Conservation (phyloP, 1,284 basidiomycete species). For the Lignosus rhinocerotis region DNA sequence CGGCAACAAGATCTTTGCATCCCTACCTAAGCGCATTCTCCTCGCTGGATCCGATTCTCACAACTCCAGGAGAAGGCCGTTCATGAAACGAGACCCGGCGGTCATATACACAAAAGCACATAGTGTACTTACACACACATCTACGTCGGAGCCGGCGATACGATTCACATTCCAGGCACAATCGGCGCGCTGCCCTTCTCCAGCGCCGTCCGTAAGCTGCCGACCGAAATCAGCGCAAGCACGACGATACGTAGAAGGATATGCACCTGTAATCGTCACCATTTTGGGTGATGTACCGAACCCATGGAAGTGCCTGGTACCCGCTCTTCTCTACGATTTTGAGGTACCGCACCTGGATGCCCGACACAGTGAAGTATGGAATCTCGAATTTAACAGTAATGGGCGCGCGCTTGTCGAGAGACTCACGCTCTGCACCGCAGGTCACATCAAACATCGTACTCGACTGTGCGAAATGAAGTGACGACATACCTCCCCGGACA, state of each 20-base stretch:
- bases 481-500: slow-evolving; percentile 74
- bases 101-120: not conserved
- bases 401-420: slow-evolving; percentile 84
- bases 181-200: slow-evolving; percentile 77
- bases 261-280: slow-evolving; percentile 91
- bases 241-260: not conserved
- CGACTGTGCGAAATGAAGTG: not conserved
- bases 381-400: slow-evolving; percentile 99
- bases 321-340: slow-evolving; percentile 99
- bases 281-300: slow-evolving; percentile 92
- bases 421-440: slow-evolving; percentile 62
- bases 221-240: not conserved
- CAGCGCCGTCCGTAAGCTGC: slow-evolving; percentile 71
- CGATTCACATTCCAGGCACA: slow-evolving; percentile 44
- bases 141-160: not conserved
- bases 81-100: not conserved
- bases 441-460: not conserved
- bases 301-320: slow-evolving; percentile 92
- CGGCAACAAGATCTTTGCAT: too few relatives aligned
- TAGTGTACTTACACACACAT: not conserved
- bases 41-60: too few relatives aligned
- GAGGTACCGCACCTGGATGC: slow-evolving; percentile 94
- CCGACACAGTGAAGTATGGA: slow-evolving; percentile 96
- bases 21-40: too few relatives aligned
- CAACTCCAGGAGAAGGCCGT: too few relatives aligned